Conservation (phyloP, 179 eudicot species). For the Spinacia oleracea region DNA sequence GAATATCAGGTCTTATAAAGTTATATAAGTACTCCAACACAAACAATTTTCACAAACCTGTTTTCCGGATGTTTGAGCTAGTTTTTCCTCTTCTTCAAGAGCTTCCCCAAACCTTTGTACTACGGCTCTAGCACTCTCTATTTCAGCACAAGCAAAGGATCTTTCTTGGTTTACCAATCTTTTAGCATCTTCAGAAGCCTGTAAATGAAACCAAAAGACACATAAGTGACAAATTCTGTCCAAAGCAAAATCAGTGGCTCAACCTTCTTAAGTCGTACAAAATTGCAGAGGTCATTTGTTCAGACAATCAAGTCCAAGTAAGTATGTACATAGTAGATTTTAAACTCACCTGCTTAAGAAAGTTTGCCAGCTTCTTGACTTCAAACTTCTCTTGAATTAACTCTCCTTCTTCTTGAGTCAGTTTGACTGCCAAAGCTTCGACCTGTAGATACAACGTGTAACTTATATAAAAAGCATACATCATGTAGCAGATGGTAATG, state of each 20-base stretch:
- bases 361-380: conserved; percentile 83
- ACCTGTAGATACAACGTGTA: conserved; percentile 51
- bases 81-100: conserved; percentile 88
- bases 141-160: conserved; percentile 94
- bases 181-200: conserved; percentile 99
- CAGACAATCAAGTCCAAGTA: neutral
- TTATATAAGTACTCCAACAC: neutral
- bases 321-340: neutral
- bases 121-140: conserved; percentile 93
- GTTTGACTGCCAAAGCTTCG: conserved; percentile 91
- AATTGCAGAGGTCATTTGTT: neutral
- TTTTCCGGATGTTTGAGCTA: conserved; percentile 72
- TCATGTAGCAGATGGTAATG: neutral
- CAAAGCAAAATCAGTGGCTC: neutral
- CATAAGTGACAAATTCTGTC: neutral
- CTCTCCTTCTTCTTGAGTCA: conserved; percentile 95
- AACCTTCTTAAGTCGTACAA: neutral
- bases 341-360: conserved; percentile 76
- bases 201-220: conserved; percentile 19
- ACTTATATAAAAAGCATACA: neutral
- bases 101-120: conserved; percentile 97
- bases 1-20: neutral
- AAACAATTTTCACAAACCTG: conserved; percentile 51
- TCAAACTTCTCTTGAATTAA: conserved; percentile 92
- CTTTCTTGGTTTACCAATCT: conserved; percentile 92